Conservation (phyloP, 495 filamentous ascomycete genomes). For the Pyrenula aspistea region DNA sequence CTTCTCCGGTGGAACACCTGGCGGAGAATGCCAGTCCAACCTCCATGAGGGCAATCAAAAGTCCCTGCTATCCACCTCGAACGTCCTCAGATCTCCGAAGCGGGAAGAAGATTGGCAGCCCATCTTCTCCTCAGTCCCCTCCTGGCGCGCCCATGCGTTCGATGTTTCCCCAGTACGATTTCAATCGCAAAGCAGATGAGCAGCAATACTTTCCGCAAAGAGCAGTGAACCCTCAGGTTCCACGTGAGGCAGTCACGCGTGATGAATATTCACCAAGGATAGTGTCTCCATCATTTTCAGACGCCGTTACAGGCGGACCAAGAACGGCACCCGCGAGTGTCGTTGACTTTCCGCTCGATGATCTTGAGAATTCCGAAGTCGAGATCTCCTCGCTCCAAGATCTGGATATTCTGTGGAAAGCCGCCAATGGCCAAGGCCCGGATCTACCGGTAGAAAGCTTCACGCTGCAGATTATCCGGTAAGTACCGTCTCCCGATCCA, state of each 20-base stretch:
- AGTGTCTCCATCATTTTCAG: constrained; percentile 17
- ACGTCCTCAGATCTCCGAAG: not conserved
- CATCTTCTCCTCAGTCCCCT: constrained; percentile 1
- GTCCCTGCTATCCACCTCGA: not conserved
- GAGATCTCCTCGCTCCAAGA: constrained; percentile 32
- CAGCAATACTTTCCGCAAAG: constrained; percentile 59
- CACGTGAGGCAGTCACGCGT: not conserved
- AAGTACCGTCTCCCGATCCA: constrained; percentile 3
- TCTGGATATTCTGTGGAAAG: constrained; percentile 37
- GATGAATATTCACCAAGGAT: not conserved
- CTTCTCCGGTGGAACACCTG: not conserved
- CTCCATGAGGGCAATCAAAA: not conserved
- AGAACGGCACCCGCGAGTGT: constrained; percentile 36
- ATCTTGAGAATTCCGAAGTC: constrained; percentile 20
- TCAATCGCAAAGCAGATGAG: constrained; percentile 50
- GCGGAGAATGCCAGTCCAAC: not conserved
- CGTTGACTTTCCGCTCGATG: constrained; percentile 28
- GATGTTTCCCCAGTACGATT: constrained; percentile 78
- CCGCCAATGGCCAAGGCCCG: constrained; percentile 39
- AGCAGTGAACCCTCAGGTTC: constrained; percentile 24
- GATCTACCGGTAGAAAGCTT: constrained; percentile 24
- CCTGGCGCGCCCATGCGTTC: constrained; percentile 41
- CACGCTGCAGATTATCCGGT: constrained; percentile 34
- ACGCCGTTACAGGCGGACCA: constrained; percentile 23
- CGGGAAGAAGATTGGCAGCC: not conserved